A percentile compares a stretch with the other conserved stretches of the same genome.
These are phyloP conservation scores for Aureobasidium sp. DNA, from an alignment of 2,329 filamentous ascomycete genomes.

Conservation along the genomic window DNA sequence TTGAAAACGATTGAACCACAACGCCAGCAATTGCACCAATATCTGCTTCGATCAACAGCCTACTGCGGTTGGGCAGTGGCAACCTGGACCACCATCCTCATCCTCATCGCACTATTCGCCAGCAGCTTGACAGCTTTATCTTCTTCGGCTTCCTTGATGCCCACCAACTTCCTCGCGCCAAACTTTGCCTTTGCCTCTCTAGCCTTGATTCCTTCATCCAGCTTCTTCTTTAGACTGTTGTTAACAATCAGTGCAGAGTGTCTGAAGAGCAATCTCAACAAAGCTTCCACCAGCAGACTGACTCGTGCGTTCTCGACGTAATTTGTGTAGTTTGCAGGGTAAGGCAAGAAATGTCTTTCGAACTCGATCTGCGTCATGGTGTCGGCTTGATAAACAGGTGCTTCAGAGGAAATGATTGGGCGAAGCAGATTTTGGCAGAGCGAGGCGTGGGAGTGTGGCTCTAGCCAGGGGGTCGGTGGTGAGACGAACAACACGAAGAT, in stretches of 20 bases:
- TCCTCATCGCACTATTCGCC: conserved; percentile 26
- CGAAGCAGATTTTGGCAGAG: conserved; percentile 47
- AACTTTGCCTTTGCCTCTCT: conserved; percentile 39
- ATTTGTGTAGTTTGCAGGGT: conserved; percentile 52
- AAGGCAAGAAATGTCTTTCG: conserved; percentile 55
- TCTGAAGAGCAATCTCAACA: conserved; percentile 47
- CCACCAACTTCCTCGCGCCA: conserved; percentile 37
- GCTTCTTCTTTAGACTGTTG: conserved; percentile 33
- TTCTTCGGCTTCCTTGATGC: conserved; percentile 26
- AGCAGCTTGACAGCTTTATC: conserved; percentile 28
- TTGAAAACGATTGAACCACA: background rate
- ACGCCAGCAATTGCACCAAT: too few species aligned
- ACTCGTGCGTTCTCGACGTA: conserved; percentile 65
- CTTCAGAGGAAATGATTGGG: conserved; percentile 38
- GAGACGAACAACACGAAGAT: conserved; percentile 50
- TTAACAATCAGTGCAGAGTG: conserved; percentile 25
- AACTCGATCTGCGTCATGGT: conserved; percentile 43
- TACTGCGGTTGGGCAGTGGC: background rate
- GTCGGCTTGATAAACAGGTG: conserved; percentile 30
- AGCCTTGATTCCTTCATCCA: conserved; percentile 45
- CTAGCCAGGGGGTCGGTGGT: conserved; percentile 32
- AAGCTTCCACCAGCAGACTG: conserved; percentile 57
- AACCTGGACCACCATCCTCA: conserved; percentile 15
- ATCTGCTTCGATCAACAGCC: background rate
- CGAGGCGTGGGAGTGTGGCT: conserved; percentile 35